Conservation (phyloP, 768 basidiomycete species). For the Strobilomyces dryophilus region DNA sequence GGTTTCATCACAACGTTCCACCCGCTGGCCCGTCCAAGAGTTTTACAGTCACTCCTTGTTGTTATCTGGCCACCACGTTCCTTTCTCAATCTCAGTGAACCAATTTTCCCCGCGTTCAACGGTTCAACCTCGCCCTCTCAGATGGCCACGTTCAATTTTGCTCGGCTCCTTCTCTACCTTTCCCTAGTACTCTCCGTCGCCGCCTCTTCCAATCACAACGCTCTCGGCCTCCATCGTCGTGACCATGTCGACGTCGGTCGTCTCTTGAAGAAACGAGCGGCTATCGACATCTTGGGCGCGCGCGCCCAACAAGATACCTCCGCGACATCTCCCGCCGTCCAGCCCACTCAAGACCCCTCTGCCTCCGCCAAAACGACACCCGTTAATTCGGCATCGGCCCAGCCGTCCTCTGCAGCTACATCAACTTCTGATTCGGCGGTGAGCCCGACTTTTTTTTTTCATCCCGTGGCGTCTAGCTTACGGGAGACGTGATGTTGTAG, state of each 20-base stretch:
- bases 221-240: conserved; percentile 41
- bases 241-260: conserved; percentile 59
- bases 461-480: not conserved
- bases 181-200: conserved; percentile 50
- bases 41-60: not conserved
- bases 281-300: conserved; percentile 12
- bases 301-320: conserved; percentile 6
- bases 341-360: conserved; percentile 15
- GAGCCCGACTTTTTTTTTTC: conserved; percentile 6
- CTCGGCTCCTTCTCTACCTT: conserved; percentile 55
- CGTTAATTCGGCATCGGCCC: conserved; percentile 10
- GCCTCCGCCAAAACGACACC: conserved; percentile 10
- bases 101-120: not conserved
- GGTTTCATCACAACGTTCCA: not conserved
- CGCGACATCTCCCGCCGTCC: conserved; percentile 21
- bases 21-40: not conserved
- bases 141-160: conserved; percentile 56
- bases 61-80: not conserved
- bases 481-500: conserved; percentile 9
- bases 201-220: conserved; percentile 44
- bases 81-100: not conserved
- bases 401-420: conserved; percentile 11
- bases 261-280: conserved; percentile 63
- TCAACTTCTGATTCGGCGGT: conserved; percentile 17
- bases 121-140: conserved; percentile 13